Evolutionary conservation across 2,329 filamentous ascomycete genomes (phyloP).

Genomic region (Chaetomium globosum): DNA sequence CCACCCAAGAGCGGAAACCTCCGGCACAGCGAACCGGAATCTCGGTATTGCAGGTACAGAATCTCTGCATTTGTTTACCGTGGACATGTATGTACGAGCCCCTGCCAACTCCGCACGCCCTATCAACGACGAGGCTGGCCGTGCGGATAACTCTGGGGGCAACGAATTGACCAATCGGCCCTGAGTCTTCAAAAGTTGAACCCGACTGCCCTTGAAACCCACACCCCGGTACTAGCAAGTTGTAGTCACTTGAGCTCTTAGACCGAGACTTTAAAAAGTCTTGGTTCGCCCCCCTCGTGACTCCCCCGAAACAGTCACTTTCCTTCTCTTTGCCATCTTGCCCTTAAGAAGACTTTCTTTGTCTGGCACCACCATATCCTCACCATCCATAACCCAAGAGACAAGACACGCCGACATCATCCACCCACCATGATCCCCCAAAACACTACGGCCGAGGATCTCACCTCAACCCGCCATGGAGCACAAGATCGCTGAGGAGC

Average conservation of each 20-base stretch:
- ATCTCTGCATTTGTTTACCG: background rate
- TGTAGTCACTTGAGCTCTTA: slow-evolving; percentile 8
- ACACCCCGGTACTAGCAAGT: background rate
- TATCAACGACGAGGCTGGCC: slow-evolving; percentile 1
- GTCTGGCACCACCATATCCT: slow-evolving; percentile 1
- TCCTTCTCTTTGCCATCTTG: background rate
- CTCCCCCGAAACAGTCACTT: background rate
- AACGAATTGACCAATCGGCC: slow-evolving; percentile 27
- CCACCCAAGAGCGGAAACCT: slow-evolving; percentile 16
- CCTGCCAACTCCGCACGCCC: background rate
- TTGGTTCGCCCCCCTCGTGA: slow-evolving; percentile 19
- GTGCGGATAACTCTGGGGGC: slow-evolving; percentile 22
- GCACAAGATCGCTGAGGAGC: slow-evolving; percentile 49
- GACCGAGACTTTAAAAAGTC: slow-evolving; percentile 16
- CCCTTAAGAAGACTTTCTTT: slow-evolving; percentile 1
- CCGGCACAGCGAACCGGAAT: slow-evolving; percentile 20
- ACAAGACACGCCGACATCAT: slow-evolving; percentile 3
- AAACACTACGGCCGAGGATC: slow-evolving; percentile 31
- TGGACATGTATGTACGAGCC: background rate
- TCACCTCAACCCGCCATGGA: slow-evolving; percentile 36
- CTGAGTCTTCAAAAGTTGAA: background rate
- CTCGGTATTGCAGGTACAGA: background rate
- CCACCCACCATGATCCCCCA: slow-evolving; percentile 25
- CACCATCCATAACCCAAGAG: background rate
- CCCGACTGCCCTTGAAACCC: slow-evolving; percentile 8